Evolutionary conservation across 2,329 filamentous ascomycete genomes (phyloP).

Genomic region (Eutypa lata): DNA sequence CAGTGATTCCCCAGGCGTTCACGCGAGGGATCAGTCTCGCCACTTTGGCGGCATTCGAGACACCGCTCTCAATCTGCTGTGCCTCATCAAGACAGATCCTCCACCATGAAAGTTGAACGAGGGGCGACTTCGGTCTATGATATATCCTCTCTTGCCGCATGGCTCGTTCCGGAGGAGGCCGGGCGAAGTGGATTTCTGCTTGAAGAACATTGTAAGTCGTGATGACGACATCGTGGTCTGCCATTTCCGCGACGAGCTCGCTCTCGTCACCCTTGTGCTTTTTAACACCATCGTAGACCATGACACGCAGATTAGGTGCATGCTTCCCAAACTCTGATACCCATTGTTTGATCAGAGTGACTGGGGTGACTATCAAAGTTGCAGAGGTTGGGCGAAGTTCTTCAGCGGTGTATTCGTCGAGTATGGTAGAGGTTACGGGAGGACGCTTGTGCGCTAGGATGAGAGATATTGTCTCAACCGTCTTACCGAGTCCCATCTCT

Average conservation of each 20-base stretch:
- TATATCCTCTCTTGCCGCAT: conserved; percentile 66
- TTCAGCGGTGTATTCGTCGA: conserved; percentile 38
- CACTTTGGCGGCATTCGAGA: conserved; percentile 77
- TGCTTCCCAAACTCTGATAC: conserved; percentile 56
- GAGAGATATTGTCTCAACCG: conserved; percentile 69
- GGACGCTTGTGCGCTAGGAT: conserved; percentile 60
- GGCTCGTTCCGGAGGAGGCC: conserved; percentile 64
- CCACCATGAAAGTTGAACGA: conserved; percentile 86
- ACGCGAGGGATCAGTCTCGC: conserved; percentile 76
- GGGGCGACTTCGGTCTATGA: conserved; percentile 65
- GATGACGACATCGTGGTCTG: conserved; percentile 55
- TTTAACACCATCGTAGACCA: conserved; percentile 53
- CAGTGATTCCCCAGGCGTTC: conserved; percentile 90
- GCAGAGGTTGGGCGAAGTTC: conserved; percentile 48
- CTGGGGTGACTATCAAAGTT: conserved; percentile 61
- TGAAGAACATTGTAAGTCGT: conserved; percentile 71
- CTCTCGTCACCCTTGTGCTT: conserved; percentile 32
- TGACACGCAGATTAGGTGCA: conserved; percentile 54
- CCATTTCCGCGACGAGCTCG: conserved; percentile 42
- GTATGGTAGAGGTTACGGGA: conserved; percentile 9
- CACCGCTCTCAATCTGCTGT: conserved; percentile 90
- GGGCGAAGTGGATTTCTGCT: conserved; percentile 74
- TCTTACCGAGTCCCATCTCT: conserved; percentile 83
- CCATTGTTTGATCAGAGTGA: conserved; percentile 59
- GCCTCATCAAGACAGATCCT: conserved; percentile 74